Evolutionary conservation across 1,284 basidiomycete genomes (phyloP), one percentile per base, ranked within the genome.

Genomic region (Sphaerobolus stellatus): DNA sequence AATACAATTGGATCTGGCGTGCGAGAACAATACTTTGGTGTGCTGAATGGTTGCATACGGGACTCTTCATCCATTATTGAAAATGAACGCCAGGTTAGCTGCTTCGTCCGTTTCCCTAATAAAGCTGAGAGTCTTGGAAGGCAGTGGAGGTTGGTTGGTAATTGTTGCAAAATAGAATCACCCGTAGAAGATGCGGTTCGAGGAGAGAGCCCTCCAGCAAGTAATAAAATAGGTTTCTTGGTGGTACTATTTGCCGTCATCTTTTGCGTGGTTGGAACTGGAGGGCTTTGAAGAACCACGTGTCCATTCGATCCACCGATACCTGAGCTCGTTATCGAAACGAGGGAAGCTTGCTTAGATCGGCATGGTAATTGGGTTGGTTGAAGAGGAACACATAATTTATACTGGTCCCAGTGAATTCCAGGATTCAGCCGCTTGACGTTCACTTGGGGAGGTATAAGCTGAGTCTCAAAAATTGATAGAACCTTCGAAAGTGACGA

Each of bases 281-380:
- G 71, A 0, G 70, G 65, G 18, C 62, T 60, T 59, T 77, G 67
- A 4, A 77, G 44, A 14, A 77, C 66, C 24, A 62, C 64, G 53
- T 76, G 73, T 6, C 69, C 75, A 53, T 73, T 75, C 3, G 68
- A 63, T 3, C 76, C 76, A 5, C 75, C 75, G 30, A 78, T 75
- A 2, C 76, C 76, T 6, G 71, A 74, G 59, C 75, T 72, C 0
- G 66, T 64, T 34, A 79, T 71, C 0, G 76, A 68, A 6, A 77
- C 62, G 1, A 77, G 59, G n/a, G 47, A 8, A 7, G 30, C 47
- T 11, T 24, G 50, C 24, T 38, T n/a, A 5, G 58, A 56, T 31
- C 57, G 58, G 40, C 38, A 50, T 41, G 28, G 49, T 51, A 25
- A 16, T n/a, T n/a, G n/a, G n/a, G n/a, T n/a, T n/a, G n/a, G n/a